phyloP scores from a whole-genome alignment of 768 basidiomycete genomes.

The Suillus placidus region DNA sequence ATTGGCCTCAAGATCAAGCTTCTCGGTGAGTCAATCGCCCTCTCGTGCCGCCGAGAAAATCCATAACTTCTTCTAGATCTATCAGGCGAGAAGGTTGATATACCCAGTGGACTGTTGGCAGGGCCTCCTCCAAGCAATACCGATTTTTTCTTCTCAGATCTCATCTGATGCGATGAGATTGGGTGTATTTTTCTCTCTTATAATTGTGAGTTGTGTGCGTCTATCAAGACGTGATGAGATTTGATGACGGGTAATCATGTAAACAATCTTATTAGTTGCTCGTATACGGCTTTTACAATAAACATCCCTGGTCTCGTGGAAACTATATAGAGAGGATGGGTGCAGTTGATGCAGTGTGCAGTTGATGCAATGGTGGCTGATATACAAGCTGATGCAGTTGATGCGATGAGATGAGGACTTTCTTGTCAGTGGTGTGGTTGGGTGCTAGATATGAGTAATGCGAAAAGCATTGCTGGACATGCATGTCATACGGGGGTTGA shows the following conservation, averaged over 20 bases:
- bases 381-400: conserved; percentile 28
- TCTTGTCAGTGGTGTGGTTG: conserved; percentile 24
- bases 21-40: conserved; percentile 54
- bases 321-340: conserved; percentile 22
- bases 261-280: conserved; percentile 25
- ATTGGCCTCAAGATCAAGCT: conserved; percentile 92
- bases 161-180: conserved; percentile 31
- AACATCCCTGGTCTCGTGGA: conserved; percentile 18
- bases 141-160: conserved; percentile 86
- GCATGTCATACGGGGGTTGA: conserved; percentile 74
- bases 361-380: conserved; percentile 53
- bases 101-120: conserved; percentile 77
- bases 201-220: conserved; percentile 14
- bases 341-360: conserved; percentile 74
- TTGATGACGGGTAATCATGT: conserved; percentile 20
- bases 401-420: conserved; percentile 27
- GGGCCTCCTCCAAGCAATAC: conserved; percentile 78
- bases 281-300: conserved; percentile 27
- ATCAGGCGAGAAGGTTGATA: conserved; percentile 86
- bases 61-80: conserved; percentile 57
- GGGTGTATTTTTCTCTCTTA: conserved; percentile 16
- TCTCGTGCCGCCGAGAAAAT: neutral
- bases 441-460: conserved; percentile 10
- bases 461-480: conserved; percentile 21
- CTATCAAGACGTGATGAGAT: conserved; percentile 16